Percentiles rank a stretch among this genome's conserved stretches.
phyloP scores from a whole-genome alignment of 2,329 filamentous ascomycete genomes.

The Colletotrichum liriopes region DNA sequence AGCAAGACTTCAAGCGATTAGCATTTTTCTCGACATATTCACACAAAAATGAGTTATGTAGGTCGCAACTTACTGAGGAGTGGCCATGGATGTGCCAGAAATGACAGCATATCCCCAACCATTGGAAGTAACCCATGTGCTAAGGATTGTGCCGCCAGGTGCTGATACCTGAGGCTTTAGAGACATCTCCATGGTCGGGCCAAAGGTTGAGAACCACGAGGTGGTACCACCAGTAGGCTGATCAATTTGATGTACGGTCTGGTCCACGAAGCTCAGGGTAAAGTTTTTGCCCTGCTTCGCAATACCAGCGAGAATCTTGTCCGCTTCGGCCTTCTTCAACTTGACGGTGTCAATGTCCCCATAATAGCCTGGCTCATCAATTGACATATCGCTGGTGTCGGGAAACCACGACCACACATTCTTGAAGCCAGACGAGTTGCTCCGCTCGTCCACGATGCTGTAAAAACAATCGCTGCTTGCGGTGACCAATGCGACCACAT shows the following conservation, averaged over 20 bases:
- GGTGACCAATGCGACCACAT: conserved; percentile 16
- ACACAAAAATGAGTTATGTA: neutral
- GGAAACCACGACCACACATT: conserved; percentile 32
- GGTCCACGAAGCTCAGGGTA: conserved; percentile 30
- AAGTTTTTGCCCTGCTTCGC: conserved; percentile 27
- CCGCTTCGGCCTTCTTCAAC: conserved; percentile 27
- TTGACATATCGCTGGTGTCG: conserved; percentile 22
- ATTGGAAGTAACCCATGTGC: conserved; percentile 37
- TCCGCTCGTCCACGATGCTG: conserved; percentile 10
- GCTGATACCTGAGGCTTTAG: conserved; percentile 33
- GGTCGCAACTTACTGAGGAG: conserved; percentile 25
- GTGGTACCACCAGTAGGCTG: conserved; percentile 32
- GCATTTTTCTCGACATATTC: neutral
- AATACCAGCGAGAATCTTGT: conserved; percentile 31
- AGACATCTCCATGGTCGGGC: conserved; percentile 39
- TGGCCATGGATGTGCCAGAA: conserved; percentile 38
- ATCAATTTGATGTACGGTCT: conserved; percentile 24
- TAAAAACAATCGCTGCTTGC: conserved; percentile 16
- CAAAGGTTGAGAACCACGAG: conserved; percentile 29
- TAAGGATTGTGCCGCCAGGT: conserved; percentile 34
- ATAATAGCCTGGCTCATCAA: conserved; percentile 19
- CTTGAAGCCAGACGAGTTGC: conserved; percentile 22
- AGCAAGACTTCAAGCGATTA: conserved; percentile 9
- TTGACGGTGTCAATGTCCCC: conserved; percentile 23
- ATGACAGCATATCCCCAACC: conserved; percentile 38